Evolutionary conservation across 176 grass and related monocot species (phyloP).

Genomic region (Zoysia japonica): DNA sequence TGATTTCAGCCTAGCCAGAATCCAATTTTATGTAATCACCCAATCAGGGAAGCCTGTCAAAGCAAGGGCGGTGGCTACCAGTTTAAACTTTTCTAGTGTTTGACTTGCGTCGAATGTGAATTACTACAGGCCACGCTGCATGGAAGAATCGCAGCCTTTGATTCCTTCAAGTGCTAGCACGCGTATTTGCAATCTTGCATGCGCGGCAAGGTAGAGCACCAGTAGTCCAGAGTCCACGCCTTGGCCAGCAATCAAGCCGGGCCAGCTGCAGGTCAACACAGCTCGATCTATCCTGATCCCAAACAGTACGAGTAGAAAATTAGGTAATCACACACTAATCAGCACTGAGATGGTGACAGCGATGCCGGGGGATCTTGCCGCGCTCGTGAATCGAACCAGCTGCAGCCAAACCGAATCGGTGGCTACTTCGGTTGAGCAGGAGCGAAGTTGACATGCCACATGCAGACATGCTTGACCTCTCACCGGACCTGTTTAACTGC

Average conservation of each 20-base stretch:
- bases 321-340: not conserved
- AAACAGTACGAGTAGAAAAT: not conserved
- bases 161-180: constrained; percentile 7
- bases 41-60: not conserved
- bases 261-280: constrained; percentile 32
- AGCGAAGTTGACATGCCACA: not conserved
- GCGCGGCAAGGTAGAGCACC: not conserved
- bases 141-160: not conserved
- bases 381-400: constrained; percentile 9
- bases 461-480: not conserved
- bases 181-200: not conserved
- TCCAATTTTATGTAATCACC: not conserved
- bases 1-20: not conserved
- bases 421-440: not conserved
- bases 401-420: not conserved
- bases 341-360: not conserved
- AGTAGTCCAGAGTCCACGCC: constrained; percentile 29
- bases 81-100: not conserved
- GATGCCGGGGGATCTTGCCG: not conserved
- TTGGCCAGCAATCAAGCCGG: constrained; percentile 37
- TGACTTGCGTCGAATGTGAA: no score
- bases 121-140: not conserved
- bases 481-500: not conserved
- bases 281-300: not conserved
- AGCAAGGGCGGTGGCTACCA: not conserved